These are phyloP conservation scores for Apiospora arundinis DNA, from an alignment of 2,329 filamentous ascomycete species.

Conservation along the genomic window DNA sequence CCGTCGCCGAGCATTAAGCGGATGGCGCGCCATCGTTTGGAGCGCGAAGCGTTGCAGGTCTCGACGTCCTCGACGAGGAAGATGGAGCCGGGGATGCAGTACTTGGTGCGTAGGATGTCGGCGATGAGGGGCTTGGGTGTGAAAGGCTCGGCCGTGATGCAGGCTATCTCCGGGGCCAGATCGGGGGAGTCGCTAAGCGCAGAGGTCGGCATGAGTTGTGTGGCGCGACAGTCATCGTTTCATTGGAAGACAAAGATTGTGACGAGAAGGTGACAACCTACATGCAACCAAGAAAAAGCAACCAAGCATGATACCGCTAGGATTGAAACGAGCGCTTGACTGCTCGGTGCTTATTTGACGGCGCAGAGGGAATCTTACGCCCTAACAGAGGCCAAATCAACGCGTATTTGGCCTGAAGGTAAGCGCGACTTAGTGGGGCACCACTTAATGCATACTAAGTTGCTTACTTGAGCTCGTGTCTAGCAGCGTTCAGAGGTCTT, in stretches of 20 bases:
- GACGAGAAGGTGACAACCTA: neutral
- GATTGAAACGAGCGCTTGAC: neutral
- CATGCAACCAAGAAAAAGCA: neutral
- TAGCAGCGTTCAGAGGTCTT: neutral
- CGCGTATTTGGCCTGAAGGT: neutral
- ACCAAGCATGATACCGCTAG: neutral
- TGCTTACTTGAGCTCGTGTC: neutral
- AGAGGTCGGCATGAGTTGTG: slow-evolving; percentile 35
- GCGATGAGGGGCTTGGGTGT: slow-evolving; percentile 49
- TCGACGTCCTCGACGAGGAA: slow-evolving; percentile 58
- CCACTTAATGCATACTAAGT: neutral
- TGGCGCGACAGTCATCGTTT: slow-evolving; percentile 1
- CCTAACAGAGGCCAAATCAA: neutral
- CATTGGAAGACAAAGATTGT: neutral
- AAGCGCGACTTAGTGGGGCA: slow-evolving; percentile 3
- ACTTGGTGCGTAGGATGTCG: slow-evolving; percentile 54
- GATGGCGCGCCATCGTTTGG: slow-evolving; percentile 50
- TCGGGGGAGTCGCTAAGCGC: slow-evolving; percentile 23
- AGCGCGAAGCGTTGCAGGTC: slow-evolving; percentile 41
- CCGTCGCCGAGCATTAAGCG: slow-evolving; percentile 60
- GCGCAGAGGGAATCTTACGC: neutral
- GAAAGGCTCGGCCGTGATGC: slow-evolving; percentile 37
- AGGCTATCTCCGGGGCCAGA: slow-evolving; percentile 37
- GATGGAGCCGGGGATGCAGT: slow-evolving; percentile 54
- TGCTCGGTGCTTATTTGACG: neutral